A percentile compares a stretch with the other conserved stretches of the same genome.
Evolutionary conservation across 1,284 basidiomycete genomes (phyloP).

Genomic region (Ustilago hordei): DNA sequence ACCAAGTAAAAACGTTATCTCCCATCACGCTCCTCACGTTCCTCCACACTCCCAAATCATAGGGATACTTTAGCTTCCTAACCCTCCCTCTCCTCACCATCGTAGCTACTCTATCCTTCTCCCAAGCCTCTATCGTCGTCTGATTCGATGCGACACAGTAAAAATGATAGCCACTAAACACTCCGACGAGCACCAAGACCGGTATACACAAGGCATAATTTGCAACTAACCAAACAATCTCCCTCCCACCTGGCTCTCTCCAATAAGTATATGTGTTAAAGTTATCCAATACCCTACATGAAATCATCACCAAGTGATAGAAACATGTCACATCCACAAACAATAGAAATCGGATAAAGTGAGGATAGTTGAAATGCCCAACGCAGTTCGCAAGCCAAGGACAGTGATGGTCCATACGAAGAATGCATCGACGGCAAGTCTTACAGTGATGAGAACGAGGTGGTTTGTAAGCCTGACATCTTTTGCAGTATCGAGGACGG

Average conservation of each 20-base stretch:
- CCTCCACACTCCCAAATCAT: conserved; percentile 78
- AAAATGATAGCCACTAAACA: conserved; percentile 84
- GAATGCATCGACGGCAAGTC: conserved; percentile 62
- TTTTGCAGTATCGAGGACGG: conserved; percentile 60
- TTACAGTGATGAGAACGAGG: conserved; percentile 69
- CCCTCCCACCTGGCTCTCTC: conserved; percentile 78
- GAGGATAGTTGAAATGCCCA: conserved; percentile 69
- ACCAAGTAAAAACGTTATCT: conserved; percentile 80
- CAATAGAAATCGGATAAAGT: conserved; percentile 72
- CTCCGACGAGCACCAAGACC: conserved; percentile 84
- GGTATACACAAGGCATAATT: conserved; percentile 89
- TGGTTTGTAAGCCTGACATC: conserved; percentile 60
- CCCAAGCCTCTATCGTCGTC: conserved; percentile 97
- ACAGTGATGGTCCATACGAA: conserved; percentile 73
- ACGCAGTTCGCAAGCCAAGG: conserved; percentile 73
- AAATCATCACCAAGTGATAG: conserved; percentile 53
- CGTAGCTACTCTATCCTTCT: conserved; percentile 91
- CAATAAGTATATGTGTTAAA: conserved; percentile 69
- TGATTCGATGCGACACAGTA: conserved; percentile 83
- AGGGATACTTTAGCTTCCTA: conserved; percentile 86
- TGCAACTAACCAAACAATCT: conserved; percentile 85
- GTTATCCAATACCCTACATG: conserved; percentile 52
- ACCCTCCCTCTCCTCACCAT: conserved; percentile 87
- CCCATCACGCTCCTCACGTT: conserved; percentile 87
- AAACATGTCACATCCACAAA: conserved; percentile 84